phyloP scores from a whole-genome alignment of 352 stramenopile species.

The Phytopythium mirpurense region DNA sequence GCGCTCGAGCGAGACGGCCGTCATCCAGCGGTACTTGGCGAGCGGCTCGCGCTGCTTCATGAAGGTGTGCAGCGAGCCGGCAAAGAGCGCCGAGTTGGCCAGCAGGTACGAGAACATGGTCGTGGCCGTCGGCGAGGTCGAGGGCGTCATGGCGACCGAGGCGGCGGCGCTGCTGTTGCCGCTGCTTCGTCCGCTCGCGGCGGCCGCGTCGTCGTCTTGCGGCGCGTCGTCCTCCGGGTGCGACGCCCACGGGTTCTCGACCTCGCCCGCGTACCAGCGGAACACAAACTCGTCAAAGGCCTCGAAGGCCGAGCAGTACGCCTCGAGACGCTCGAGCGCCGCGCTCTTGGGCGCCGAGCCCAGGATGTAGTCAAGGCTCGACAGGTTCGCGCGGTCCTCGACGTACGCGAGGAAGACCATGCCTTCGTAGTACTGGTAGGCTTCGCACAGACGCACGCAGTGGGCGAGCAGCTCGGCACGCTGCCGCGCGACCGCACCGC shows the following conservation, averaged over 20 bases:
- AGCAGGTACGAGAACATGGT: slow-evolving; percentile 62
- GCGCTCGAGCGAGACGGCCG: slow-evolving; percentile 52
- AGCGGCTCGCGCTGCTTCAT: slow-evolving; percentile 54
- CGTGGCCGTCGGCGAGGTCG: neutral
- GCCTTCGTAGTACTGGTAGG: slow-evolving; percentile 77
- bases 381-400: slow-evolving; percentile 53
- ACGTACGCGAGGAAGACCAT: slow-evolving; percentile 72
- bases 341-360: slow-evolving; percentile 44
- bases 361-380: slow-evolving; percentile 68
- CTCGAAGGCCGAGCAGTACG: slow-evolving; percentile 53
- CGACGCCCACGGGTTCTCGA: slow-evolving; percentile 60
- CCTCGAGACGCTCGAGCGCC: slow-evolving; percentile 53
- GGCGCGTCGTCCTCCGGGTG: slow-evolving; percentile 1
- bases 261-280: slow-evolving; percentile 72
- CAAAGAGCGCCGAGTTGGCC: slow-evolving; percentile 55
- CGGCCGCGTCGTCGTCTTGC: slow-evolving; percentile 1
- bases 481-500: slow-evolving; percentile 24
- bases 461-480: slow-evolving; percentile 45
- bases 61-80: slow-evolving; percentile 51
- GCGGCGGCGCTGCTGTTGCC: slow-evolving; percentile 2
- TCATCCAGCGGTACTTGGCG: slow-evolving; percentile 59
- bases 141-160: slow-evolving; percentile 1
- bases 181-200: too few species aligned
- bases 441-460: slow-evolving; percentile 58
- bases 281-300: slow-evolving; percentile 65